Evolutionary conservation across 306 rosid genomes (phyloP).

Genomic region (Ammopiptanthus mongolicus): DNA sequence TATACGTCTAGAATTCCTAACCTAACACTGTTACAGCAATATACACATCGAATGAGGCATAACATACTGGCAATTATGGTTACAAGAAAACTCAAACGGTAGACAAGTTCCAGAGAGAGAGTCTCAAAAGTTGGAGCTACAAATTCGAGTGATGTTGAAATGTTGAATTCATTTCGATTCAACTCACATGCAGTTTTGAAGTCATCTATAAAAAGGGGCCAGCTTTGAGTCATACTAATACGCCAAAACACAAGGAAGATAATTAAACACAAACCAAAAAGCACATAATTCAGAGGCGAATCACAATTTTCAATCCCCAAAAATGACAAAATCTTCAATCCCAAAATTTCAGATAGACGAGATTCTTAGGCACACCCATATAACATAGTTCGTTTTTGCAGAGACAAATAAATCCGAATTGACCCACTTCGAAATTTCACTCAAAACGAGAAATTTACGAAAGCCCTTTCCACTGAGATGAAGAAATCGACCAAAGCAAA

Average conservation of each 20-base stretch:
- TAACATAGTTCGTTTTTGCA: background rate
- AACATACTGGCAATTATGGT: background rate
- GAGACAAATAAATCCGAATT: conserved; percentile 15
- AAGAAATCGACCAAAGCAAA: conserved; percentile 3
- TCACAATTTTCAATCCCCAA: background rate
- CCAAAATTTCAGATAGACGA: background rate
- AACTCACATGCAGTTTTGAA: background rate
- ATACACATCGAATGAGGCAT: background rate
- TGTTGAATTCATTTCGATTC: background rate
- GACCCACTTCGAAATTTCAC: conserved; percentile 6
- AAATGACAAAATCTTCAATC: background rate
- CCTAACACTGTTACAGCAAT: background rate
- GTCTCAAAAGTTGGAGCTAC: background rate
- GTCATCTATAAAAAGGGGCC: background rate
- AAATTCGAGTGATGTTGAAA: background rate
- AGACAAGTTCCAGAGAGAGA: background rate
- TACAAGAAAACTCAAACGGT: background rate
- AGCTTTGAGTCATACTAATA: background rate
- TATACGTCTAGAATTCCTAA: background rate
- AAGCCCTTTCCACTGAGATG: conserved; percentile 12
- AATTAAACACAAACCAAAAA: background rate
- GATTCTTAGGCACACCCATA: background rate
- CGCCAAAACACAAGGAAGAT: background rate
- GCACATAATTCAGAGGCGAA: background rate
- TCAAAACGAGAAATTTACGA: conserved; percentile 6